These are phyloP conservation scores for Jimgerdemannia lactiflua DNA, from an alignment of 192 early-diverging fungal genomes.

Conservation along the genomic window DNA sequence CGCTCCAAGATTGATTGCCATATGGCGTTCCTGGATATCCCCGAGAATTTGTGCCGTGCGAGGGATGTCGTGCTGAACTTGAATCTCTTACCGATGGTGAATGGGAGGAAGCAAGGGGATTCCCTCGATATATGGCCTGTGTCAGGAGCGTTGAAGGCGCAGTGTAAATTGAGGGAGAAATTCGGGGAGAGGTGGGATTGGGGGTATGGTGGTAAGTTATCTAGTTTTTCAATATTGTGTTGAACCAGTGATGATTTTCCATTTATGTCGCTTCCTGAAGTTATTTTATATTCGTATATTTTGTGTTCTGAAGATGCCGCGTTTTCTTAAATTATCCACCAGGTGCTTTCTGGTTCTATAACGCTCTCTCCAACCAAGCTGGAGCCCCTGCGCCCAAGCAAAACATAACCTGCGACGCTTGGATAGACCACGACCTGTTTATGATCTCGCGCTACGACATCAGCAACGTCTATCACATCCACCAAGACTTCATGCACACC, in stretches of 20 bases:
- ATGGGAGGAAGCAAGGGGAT: not conserved
- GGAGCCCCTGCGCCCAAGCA: not conserved
- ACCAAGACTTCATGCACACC: slow-evolving; percentile 16
- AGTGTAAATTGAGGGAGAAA: slow-evolving; percentile 9
- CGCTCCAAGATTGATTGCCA: slow-evolving; percentile 1
- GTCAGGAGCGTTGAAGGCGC: not conserved
- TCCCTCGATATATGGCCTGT: slow-evolving; percentile 7
- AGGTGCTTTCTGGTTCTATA: slow-evolving; percentile 4
- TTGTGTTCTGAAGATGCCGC: not conserved
- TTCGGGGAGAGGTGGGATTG: not conserved
- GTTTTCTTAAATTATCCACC: not conserved
- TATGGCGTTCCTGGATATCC: slow-evolving; percentile 9
- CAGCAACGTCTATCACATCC: slow-evolving; percentile 16
- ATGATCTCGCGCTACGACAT: slow-evolving; percentile 12
- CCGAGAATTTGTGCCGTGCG: slow-evolving; percentile 11
- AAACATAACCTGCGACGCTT: slow-evolving; percentile 12
- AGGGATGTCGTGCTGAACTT: slow-evolving; percentile 2
- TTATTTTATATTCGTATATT: not conserved
- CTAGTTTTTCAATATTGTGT: not conserved
- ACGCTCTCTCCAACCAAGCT: not conserved
- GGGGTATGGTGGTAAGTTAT: slow-evolving; percentile 15
- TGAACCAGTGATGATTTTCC: not conserved
- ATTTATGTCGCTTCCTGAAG: not conserved
- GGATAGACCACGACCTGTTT: slow-evolving; percentile 10
- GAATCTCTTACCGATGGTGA: slow-evolving; percentile 1